Conservation (phyloP, 345 rosid species). For the Corchorus capsularis region DNA sequence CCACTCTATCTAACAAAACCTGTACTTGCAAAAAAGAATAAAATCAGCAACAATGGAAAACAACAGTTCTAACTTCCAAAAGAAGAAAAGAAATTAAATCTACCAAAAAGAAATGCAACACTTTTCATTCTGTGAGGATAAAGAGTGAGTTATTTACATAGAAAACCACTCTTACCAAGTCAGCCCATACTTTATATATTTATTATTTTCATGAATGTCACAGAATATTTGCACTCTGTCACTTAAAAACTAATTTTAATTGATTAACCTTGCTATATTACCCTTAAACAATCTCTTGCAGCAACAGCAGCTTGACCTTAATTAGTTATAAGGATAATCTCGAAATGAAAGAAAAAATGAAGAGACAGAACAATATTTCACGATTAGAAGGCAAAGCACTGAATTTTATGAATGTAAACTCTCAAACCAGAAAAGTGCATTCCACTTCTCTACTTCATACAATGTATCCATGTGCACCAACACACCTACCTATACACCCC, state of each 20-base stretch:
- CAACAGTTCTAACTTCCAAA: background rate
- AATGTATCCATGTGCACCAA: background rate
- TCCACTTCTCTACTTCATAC: too few species aligned
- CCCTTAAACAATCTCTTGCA: background rate
- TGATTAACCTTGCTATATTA: background rate
- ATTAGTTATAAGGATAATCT: background rate
- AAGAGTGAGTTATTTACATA: background rate
- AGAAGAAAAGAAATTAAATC: background rate
- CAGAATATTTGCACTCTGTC: background rate
- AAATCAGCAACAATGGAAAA: background rate
- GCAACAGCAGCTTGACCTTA: background rate
- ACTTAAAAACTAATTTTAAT: background rate
- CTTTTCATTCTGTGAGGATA: background rate
- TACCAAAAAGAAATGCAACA: background rate
- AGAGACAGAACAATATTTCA: background rate
- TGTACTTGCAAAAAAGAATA: slow-evolving; percentile 26
- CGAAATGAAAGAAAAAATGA: background rate
- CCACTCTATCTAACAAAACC: slow-evolving; percentile 85
- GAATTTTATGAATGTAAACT: background rate
- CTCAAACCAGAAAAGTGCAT: too few species aligned
- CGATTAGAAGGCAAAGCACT: background rate
- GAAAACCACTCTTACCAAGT: background rate
- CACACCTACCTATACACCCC: background rate
- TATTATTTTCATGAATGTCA: background rate
- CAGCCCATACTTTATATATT: background rate